Conservation (phyloP, 2,329 filamentous ascomycete species). For the Colletotrichum echinochloae region DNA sequence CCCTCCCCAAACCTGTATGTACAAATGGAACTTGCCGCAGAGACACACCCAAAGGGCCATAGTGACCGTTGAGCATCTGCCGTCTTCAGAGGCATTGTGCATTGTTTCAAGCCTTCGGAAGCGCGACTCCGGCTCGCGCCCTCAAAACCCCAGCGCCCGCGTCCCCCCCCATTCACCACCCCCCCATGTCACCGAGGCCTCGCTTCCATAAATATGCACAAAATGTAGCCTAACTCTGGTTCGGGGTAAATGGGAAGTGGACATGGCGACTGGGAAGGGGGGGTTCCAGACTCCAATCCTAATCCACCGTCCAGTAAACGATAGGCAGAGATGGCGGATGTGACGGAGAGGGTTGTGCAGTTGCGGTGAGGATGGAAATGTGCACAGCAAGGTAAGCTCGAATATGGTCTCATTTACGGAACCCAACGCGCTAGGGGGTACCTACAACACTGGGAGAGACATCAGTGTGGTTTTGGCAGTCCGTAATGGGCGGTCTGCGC, state of each 20-base stretch:
- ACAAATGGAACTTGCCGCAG: not conserved
- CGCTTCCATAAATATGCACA: not conserved
- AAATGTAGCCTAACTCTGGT: not conserved
- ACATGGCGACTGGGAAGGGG: not conserved
- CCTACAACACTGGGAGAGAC: too few species aligned
- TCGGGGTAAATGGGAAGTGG: conserved; percentile 13
- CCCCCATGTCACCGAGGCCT: not conserved
- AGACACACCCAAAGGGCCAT: not conserved
- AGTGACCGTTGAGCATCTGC: not conserved
- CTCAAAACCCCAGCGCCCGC: not conserved
- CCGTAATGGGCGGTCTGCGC: conserved; percentile 1
- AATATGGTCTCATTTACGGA: not conserved
- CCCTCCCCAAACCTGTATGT: not conserved
- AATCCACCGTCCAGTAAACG: not conserved
- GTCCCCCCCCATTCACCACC: not conserved
- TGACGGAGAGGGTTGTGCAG: not conserved
- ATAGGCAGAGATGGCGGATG: not conserved
- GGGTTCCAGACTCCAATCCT: not conserved
- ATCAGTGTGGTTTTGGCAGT: not conserved
- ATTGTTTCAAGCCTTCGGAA: conserved; percentile 9
- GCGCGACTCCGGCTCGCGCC: not conserved
- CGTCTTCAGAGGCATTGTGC: conserved; percentile 4
- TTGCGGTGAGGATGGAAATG: conserved; percentile 1
- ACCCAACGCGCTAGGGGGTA: not conserved
- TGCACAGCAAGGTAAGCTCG: not conserved